Evolutionary conservation across 148 eudicot species (phyloP).

Genomic region (Pharnaceum exiguum): DNA sequence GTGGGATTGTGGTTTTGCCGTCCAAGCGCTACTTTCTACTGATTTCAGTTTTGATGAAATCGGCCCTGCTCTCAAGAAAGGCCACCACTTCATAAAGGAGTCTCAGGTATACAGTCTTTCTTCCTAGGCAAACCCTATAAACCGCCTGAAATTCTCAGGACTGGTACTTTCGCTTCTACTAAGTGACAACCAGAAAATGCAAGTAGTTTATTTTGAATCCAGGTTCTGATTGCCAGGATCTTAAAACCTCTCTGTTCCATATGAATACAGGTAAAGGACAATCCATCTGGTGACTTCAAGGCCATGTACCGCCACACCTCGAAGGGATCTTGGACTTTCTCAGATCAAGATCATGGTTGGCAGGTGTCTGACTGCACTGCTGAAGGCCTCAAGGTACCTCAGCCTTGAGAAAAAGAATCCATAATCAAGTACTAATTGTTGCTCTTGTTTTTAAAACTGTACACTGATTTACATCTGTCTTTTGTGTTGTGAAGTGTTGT

Average conservation of each 20-base stretch:
- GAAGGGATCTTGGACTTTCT: constrained; percentile 56
- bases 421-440: too few species aligned
- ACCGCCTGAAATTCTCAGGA: too few species aligned
- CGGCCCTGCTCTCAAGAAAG: constrained; percentile 28
- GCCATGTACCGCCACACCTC: constrained; percentile 42
- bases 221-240: too few species aligned
- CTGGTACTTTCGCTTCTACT: too few species aligned
- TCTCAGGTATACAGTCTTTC: constrained; percentile 70
- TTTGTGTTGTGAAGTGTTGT: too few species aligned
- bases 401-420: background rate
- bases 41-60: constrained; percentile 32
- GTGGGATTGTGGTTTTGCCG: constrained; percentile 40
- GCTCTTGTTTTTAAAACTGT: too few species aligned
- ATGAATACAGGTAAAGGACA: constrained; percentile 33
- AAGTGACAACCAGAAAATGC: too few species aligned
- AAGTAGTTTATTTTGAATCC: too few species aligned
- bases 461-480: too few species aligned
- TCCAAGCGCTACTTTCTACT: constrained; percentile 48
- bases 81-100: constrained; percentile 43
- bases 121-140: too few species aligned
- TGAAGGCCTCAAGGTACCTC: constrained; percentile 38
- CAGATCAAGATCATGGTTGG: constrained; percentile 60
- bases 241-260: background rate
- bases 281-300: constrained; percentile 45
- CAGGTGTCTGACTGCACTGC: constrained; percentile 62